Base-by-base conservation (phyloP, 805 yeast species). In the Saitoella complicata region DNA sequence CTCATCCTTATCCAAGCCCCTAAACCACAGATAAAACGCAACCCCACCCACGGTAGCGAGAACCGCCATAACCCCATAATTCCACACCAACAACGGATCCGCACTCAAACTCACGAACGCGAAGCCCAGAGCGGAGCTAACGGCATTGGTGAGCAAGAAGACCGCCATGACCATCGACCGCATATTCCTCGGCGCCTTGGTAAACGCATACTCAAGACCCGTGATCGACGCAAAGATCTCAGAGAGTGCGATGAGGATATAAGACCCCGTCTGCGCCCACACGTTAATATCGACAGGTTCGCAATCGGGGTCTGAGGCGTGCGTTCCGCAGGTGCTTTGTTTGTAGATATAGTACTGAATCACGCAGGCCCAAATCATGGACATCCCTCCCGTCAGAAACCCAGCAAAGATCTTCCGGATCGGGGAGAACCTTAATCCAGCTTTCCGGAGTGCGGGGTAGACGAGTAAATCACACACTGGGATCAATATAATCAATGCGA, bases 181-280 rank as follows among this genome's bases (percentile, higher is more conserved):
- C 81, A 76, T 75, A 42, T 71, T 64, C 6, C 69, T 70, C 38
- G 91, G 91, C 5, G 91, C 88, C 65, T 81, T 78, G 31, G 86
- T 76, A 64, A 79, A 82, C 11, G 93, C 93, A 57, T 79, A 80
- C 64, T 82, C 91, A 53, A 79, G 71, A 54, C 88, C 91, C 21
- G 91, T 80, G 54, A 80, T 73, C 43, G 82, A 78, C 32, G 87
- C 86, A 53, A 82, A 72, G 51, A 81, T 80, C 62, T 82, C 93
- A 11, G 86, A 74, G 44, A 79, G 58, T 7, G 82, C 88, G 60
- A 79, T 75, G 50, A 82, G 63, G 38, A 79, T 70, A 61, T 81
- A 82, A 4, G 85, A 80, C 11, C 79, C 80, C 10, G 71, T 67
- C 64, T 80, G 87, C 49, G 75, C 66, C 51, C 82, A 83, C 51